phyloP scores from a whole-genome alignment of 306 rosid species.

The Rosa chinensis region DNA sequence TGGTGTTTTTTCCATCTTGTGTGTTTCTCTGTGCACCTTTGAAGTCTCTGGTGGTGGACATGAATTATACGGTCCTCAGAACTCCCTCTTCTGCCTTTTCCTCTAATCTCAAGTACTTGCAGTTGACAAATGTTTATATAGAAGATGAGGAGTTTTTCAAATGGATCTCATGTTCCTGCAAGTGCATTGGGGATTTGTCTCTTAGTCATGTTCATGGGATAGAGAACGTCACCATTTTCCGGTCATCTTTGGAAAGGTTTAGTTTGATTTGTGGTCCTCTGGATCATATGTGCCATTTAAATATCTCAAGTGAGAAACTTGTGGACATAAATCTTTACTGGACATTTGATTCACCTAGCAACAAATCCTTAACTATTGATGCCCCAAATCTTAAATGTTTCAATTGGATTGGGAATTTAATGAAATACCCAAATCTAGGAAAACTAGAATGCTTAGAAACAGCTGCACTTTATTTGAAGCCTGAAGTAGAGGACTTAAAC shows the following conservation, averaged over 20 bases:
- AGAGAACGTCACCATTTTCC: not conserved
- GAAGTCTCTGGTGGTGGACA: not conserved
- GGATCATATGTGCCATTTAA: not conserved
- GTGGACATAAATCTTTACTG: not conserved
- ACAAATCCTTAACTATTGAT: not conserved
- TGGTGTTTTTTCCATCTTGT: not conserved
- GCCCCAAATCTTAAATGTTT: not conserved
- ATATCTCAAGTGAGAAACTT: slow-evolving; percentile 3
- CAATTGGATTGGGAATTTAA: not conserved
- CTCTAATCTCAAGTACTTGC: not conserved
- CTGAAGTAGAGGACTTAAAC: not conserved
- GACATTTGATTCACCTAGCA: not conserved
- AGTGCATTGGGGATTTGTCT: not conserved
- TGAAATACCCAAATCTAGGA: not conserved
- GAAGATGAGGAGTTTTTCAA: not conserved
- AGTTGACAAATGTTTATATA: not conserved
- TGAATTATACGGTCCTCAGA: not conserved
- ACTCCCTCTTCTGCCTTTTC: not conserved
- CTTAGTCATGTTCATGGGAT: not conserved
- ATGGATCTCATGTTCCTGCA: not conserved
- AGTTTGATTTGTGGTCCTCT: not conserved
- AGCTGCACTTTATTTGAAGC: not conserved
- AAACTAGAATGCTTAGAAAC: not conserved
- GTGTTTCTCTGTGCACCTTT: not conserved
- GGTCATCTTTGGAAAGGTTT: slow-evolving; percentile 4